These are phyloP conservation scores for Dryas integrifolia DNA, from an alignment of 331 rosid genomes.

Conservation along the genomic window DNA sequence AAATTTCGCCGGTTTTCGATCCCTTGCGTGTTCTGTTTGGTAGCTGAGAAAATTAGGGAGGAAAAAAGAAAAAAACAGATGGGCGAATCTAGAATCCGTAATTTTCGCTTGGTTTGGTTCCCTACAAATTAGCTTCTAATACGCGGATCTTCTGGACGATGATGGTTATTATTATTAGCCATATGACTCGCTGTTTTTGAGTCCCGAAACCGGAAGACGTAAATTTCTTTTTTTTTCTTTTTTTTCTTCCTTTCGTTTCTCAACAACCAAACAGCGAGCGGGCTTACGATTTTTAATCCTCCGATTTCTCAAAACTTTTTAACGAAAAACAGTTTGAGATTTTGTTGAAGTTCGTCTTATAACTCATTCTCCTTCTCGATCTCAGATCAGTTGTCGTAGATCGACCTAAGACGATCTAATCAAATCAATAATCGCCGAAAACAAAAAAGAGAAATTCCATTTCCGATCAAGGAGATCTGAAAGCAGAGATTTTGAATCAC, in stretches of 20 bases:
- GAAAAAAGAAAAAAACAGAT: not conserved
- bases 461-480: slow-evolving; percentile 2
- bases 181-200: not conserved
- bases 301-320: not conserved
- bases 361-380: not conserved
- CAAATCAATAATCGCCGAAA: not conserved
- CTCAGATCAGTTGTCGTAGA: slow-evolving; percentile 10
- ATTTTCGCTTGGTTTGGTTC: not conserved
- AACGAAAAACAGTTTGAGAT: not conserved
- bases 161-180: not conserved
- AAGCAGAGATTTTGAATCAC: not conserved
- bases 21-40: slow-evolving; percentile 13
- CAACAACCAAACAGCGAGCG: slow-evolving; percentile 4
- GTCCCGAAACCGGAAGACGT: not conserved
- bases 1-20: not conserved
- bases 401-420: slow-evolving; percentile 9
- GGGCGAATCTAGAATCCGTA: slow-evolving; percentile 14
- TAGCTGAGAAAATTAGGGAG: slow-evolving; percentile 2
- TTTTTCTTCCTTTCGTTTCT: not conserved
- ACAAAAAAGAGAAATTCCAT: not conserved
- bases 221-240: not conserved
- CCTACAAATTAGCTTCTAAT: slow-evolving; percentile 2
- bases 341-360: not conserved
- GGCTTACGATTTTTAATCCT: not conserved
- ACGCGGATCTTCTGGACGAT: slow-evolving; percentile 4